Percentiles rank a stretch among this genome's conserved stretches.
Evolutionary conservation across 2,329 filamentous ascomycete genomes (phyloP).

Genomic region (Fusarium ambrosium): DNA sequence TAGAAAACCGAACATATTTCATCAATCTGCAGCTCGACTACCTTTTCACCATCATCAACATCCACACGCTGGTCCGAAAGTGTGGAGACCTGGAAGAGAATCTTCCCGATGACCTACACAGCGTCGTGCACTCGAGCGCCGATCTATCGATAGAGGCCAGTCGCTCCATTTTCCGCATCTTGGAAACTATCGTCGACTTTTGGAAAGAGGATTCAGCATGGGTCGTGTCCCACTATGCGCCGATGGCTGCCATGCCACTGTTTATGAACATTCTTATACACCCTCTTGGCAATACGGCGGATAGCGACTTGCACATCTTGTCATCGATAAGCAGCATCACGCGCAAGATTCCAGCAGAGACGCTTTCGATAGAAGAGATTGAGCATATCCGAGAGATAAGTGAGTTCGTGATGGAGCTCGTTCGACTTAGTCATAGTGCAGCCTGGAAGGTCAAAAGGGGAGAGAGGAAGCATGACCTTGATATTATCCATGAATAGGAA

Average conservation of each 20-base stretch:
- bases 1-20: conserved; percentile 27
- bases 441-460: conserved; percentile 37
- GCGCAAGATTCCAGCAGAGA: conserved; percentile 28
- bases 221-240: conserved; percentile 36
- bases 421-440: conserved; percentile 35
- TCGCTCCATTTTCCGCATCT: conserved; percentile 33
- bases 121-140: conserved; percentile 30
- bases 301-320: conserved; percentile 32
- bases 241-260: conserved; percentile 36
- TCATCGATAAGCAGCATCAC: conserved; percentile 38
- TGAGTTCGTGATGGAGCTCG: conserved; percentile 40
- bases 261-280: conserved; percentile 40
- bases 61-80: conserved; percentile 34
- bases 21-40: conserved; percentile 36
- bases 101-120: conserved; percentile 35
- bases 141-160: conserved; percentile 38
- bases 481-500: conserved; percentile 27
- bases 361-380: conserved; percentile 36
- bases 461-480: conserved; percentile 35
- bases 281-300: conserved; percentile 29
- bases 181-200: conserved; percentile 30
- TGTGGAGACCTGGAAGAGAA: conserved; percentile 34
- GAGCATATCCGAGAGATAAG: conserved; percentile 38
- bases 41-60: conserved; percentile 38
- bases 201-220: conserved; percentile 36